Base-by-base conservation (phyloP, 1,284 basidiomycete species). In the Rhodofomes roseus region DNA sequence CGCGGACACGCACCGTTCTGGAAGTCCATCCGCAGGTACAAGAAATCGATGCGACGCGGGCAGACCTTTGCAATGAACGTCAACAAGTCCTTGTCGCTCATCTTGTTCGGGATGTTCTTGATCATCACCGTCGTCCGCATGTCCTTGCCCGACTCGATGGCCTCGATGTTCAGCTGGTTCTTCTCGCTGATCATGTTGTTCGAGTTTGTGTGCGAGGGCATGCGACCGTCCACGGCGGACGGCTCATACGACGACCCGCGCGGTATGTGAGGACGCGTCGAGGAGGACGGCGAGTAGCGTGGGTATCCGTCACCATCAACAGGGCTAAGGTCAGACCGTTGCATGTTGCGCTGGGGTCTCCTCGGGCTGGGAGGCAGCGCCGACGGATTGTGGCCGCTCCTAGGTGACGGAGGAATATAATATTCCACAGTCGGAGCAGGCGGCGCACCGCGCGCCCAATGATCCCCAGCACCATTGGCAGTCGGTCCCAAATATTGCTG, bases 91-190 rank as follows among this genome's bases (percentile, higher is more conserved):
- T 77, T 80, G 71, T 92, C 89, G 57, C 80, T 88, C 89, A 94
- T 90, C 74, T 93, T 93, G 74, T 93, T 94, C 1, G 92, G 92
- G 48, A 95, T 90, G 68, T 95, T 95, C 75, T 93, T 91, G 63
- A 91, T 86, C 91, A 93, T 93, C 53, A 92, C 84, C 12, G 92
- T 93, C 23, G 92, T 93, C 41, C 92, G 79, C 36, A 87, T 92
- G 67, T 95, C 92, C 57, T 81, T 71, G 0, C 93, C 92, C 36
- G 79, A 81, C 71, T 89, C 88, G 67, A 95, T 92, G 59, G 79
- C 79, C 34, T 76, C 79, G 29, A 93, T 73, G 69, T 91, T 85
- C 29, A 95, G 74, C 64, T 84, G 81, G 68, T 93, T 93, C 61
- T 83, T 79, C 66, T 86, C 82, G 6, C 79, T 75, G 66, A 69